Evolutionary conservation across 2,329 filamentous ascomycete species (phyloP), one percentile per base, ranked within the genome.

Genomic region (Clarireedia hainanense): DNA sequence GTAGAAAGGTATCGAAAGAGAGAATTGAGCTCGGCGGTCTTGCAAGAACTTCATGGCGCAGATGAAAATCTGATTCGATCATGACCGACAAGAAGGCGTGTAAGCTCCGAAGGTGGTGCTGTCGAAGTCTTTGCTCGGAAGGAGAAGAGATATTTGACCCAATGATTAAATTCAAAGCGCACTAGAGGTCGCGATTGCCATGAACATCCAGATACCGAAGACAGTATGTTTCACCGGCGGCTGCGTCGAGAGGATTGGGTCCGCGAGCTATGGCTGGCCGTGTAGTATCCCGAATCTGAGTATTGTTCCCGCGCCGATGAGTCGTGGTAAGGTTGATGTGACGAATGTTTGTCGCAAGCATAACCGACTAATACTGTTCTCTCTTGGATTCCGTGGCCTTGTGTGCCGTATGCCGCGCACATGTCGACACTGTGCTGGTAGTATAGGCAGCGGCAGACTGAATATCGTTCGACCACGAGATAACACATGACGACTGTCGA

Each of bases 301-400:
- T 69, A 67, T 47, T 63, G 61, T 45, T 60, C 61, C 34, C 57
- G 53, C 26, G 60, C 40, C 55, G 55, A 30, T 55, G 55, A 49
- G 58, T 47, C 30, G 43, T 63, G 58, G 20, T 55, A 55, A 12
- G 47, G 0, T 45, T 50, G 36, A 12, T 55, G 45, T 17, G 52
- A 57, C 5, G 67, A 65, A 63, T 86, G 83, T 40, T 60, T 68
- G 24, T 75, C 70, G 67, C 85, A 89, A 43, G 80, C 76, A 63
- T 87, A 88, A 54, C 85, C 85, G 24, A 88, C 84, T n/a, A 87
- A 74, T 4, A 89, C 78, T 0, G 80, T 84, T 69, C 81, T 85
- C 66, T 87, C 84, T 64, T 83, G 79, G 34, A 85, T 73, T n/a
- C 62, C 62, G 65, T 89, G 85, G 39, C 81, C 81, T 60, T 77